Evolutionary conservation across 345 rosid genomes (phyloP), one percentile per base, ranked within the genome.

Genomic region (Raphanus raphanistrum): DNA sequence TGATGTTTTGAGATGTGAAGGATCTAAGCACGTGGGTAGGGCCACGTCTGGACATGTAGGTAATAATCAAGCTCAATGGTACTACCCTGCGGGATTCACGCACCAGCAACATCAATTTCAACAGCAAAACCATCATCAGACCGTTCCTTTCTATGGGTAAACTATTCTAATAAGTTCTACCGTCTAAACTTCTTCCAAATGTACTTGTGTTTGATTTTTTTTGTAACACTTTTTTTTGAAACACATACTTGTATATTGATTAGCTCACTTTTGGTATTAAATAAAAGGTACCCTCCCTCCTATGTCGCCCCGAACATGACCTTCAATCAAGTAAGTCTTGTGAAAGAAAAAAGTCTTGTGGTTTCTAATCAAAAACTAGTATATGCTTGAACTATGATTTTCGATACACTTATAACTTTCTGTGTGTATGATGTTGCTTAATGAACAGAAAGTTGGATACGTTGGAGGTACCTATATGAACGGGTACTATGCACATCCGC

Each of bases 31-130:
- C 65, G 91, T 84, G 67, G 87, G 84, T 41, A 88, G 91, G 79
- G 68, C 87, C 73, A 66, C 87, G 33, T 73, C 89, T 73, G 60
- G 87, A 58, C 70, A 62, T 67, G 84, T 90, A 41, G 86, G 88
- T 3, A 83, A 88, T 10, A 87, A 85, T 79, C 99, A 86, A 28
- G 83, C 87, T 77, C 99, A 87, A 70, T 90, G 97, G 97, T 90
- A 89, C 63, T 94, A 90, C 66, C 97, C 92, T 1, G 79, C 86
- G 2, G 88, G 88, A 35, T 90, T 45, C 77, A 90, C 87, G 36
- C 89, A 85, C 21, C 91, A 86, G 36, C 89, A 78, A 35, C 78
- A 73, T 17, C 82, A 78, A 33, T 71, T 54, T 70, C 80, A 63
- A 63, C 81, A 50, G 29, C 78, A 68, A 7, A 65, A 70, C 0